Evolutionary conservation across 192 early-diverging fungal genomes (phyloP).

Genomic region (Backusella parvicylindrica): DNA sequence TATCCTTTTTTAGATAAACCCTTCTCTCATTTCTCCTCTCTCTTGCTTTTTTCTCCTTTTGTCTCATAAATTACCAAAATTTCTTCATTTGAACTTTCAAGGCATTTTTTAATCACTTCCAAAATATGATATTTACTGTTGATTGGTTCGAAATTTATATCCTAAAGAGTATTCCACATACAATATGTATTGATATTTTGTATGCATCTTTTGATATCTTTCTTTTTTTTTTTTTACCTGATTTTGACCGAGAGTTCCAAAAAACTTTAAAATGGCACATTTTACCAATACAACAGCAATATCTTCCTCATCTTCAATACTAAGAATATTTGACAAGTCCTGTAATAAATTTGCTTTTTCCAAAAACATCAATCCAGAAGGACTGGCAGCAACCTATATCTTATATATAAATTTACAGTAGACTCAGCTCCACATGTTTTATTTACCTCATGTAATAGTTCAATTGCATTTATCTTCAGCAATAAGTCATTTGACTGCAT

Average conservation of each 20-base stretch:
- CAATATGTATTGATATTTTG: not conserved
- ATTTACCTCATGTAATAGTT: conserved; percentile 42
- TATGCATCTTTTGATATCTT: not conserved
- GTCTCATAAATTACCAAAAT: conserved; percentile 11
- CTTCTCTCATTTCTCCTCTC: not conserved
- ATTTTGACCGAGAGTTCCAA: conserved; percentile 32
- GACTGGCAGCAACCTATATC: conserved; percentile 23
- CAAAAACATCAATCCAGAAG: conserved; percentile 35
- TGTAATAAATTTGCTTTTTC: conserved; percentile 31
- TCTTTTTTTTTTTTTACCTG: conserved; percentile 12
- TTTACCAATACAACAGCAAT: conserved; percentile 29
- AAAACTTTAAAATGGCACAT: conserved; percentile 44
- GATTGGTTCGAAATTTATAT: conserved; percentile 9
- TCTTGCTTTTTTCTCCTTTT: not conserved
- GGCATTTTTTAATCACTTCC: not conserved
- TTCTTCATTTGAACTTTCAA: conserved; percentile 25
- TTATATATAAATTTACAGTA: not conserved
- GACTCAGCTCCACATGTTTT: too few species aligned
- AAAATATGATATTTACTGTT: conserved; percentile 22
- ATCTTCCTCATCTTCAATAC: conserved; percentile 21
- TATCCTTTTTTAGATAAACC: not conserved
- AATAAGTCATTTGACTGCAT: conserved; percentile 39
- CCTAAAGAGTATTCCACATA: not conserved
- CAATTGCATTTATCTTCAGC: conserved; percentile 43
- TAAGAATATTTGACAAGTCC: conserved; percentile 29